Evolutionary conservation across 2,329 filamentous ascomycete genomes (phyloP).

Genomic region (Ophiocordyceps polyrhachis-furcata): DNA sequence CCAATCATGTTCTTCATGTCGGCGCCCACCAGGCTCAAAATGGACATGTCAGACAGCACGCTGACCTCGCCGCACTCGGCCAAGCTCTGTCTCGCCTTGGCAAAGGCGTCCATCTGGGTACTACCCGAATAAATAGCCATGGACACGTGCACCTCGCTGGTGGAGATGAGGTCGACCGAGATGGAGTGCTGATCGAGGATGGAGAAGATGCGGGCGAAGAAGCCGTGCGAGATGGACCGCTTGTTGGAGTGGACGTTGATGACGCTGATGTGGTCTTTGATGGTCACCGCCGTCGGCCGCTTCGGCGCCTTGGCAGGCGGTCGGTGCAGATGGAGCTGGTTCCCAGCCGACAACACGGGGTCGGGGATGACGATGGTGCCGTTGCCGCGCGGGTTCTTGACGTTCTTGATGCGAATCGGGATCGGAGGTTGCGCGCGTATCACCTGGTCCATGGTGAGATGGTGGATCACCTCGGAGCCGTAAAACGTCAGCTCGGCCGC

Average conservation of each 20-base stretch:
- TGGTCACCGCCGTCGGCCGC: conserved; percentile 77
- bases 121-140: conserved; percentile 84
- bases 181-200: conserved; percentile 75
- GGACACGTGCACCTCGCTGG: conserved; percentile 89
- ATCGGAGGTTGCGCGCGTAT: conserved; percentile 66
- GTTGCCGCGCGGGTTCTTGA: conserved; percentile 64
- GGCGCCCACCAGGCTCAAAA: conserved; percentile 80
- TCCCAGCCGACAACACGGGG: conserved; percentile 31
- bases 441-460: conserved; percentile 94
- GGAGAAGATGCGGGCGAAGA: conserved; percentile 84
- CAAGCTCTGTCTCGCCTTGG: conserved; percentile 53
- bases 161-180: conserved; percentile 91
- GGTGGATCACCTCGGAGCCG: conserved; percentile 92
- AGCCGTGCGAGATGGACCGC: conserved; percentile 85
- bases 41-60: conserved; percentile 81
- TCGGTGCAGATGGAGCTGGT: conserved; percentile 35
- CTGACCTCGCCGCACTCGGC: conserved; percentile 75
- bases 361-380: conserved; percentile 78
- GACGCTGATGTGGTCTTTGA: conserved; percentile 92
- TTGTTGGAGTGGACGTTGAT: conserved; percentile 98
- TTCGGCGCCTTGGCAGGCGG: conserved; percentile 39
- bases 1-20: conserved; percentile 98
- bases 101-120: conserved; percentile 40
- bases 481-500: conserved; percentile 92
- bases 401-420: conserved; percentile 79